Percentiles rank a stretch among this genome's conserved stretches.
phyloP scores from a whole-genome alignment of 108 stramenopile genomes.

The Nitzschia putrida region DNA sequence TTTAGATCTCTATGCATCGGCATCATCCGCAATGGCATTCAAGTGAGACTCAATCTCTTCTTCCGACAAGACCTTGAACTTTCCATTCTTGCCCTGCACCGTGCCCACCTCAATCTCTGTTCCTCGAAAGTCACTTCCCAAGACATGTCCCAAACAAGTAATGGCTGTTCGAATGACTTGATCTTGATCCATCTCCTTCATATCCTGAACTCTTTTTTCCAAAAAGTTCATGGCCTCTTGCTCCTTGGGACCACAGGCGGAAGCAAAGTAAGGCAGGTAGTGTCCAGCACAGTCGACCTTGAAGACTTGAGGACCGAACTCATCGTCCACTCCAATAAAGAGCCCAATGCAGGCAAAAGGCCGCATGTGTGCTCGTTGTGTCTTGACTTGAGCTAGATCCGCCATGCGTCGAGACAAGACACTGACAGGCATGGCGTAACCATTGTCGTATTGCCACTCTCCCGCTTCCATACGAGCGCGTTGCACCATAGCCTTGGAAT shows the following conservation, averaged over 20 bases:
- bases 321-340: slow-evolving; percentile 96
- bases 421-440: slow-evolving; percentile 89
- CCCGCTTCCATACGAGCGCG: slow-evolving; percentile 94
- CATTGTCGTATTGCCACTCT: slow-evolving; percentile 94
- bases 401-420: slow-evolving; percentile 95
- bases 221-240: slow-evolving; percentile 98
- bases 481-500: slow-evolving; percentile 82
- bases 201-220: slow-evolving; percentile 91
- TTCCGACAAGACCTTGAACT: slow-evolving; percentile 83
- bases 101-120: slow-evolving; percentile 94
- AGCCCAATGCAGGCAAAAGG: slow-evolving; percentile 89
- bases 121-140: slow-evolving; percentile 94
- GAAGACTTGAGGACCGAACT: slow-evolving; percentile 92
- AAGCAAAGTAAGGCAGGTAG: slow-evolving; percentile 92
- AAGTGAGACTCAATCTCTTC: slow-evolving; percentile 95
- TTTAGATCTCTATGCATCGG: slow-evolving; percentile 66
- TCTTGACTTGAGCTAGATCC: slow-evolving; percentile 97
- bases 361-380: slow-evolving; percentile 92
- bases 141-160: slow-evolving; percentile 91
- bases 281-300: slow-evolving; percentile 99
- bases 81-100: slow-evolving; percentile 75
- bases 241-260: slow-evolving; percentile 93
- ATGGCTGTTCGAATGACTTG: slow-evolving; percentile 86
- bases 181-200: slow-evolving; percentile 56
- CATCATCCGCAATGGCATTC: slow-evolving; percentile 97